Evolutionary conservation across 1,139 yeast species (phyloP).

Genomic region (Saccharomyces hybrid): DNA sequence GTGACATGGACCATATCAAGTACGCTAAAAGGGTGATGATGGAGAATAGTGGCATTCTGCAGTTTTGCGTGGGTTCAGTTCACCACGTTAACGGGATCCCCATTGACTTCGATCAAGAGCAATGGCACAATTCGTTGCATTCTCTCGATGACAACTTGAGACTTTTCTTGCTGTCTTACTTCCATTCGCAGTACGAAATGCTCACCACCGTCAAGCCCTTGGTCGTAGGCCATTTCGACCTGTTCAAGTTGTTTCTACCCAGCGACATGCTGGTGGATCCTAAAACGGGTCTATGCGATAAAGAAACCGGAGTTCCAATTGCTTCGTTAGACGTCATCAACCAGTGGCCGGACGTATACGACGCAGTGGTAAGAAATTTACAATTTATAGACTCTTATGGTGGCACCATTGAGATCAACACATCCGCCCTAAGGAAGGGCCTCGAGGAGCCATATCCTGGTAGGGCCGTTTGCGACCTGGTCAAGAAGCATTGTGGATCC

Average conservation of each 20-base stretch:
- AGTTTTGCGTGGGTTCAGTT: slow-evolving; percentile 70
- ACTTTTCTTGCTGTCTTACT: slow-evolving; percentile 52
- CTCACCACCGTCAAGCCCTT: slow-evolving; percentile 48
- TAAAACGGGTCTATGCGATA: slow-evolving; percentile 15
- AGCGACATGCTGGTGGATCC: slow-evolving; percentile 16
- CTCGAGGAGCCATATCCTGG: slow-evolving; percentile 83
- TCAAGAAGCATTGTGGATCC: slow-evolving; percentile 42
- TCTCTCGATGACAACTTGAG: slow-evolving; percentile 41
- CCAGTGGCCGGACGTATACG: slow-evolving; percentile 71
- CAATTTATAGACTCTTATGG: slow-evolving; percentile 48
- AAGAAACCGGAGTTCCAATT: neutral
- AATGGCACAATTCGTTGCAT: slow-evolving; percentile 47
- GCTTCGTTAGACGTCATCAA: slow-evolving; percentile 22
- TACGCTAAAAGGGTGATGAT: slow-evolving; percentile 38
- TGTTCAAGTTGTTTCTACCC: slow-evolving; percentile 56
- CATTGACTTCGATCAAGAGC: slow-evolving; percentile 59
- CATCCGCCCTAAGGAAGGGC: slow-evolving; percentile 85
- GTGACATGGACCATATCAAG: slow-evolving; percentile 53
- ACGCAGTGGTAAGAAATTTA: slow-evolving; percentile 49
- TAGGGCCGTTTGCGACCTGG: slow-evolving; percentile 48
- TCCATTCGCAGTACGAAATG: slow-evolving; percentile 57
- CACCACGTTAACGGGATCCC: slow-evolving; percentile 77
- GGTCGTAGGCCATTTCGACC: slow-evolving; percentile 85
- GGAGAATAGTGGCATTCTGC: slow-evolving; percentile 40
- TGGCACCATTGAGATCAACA: slow-evolving; percentile 73